Base-by-base conservation (phyloP, 2,329 filamentous ascomycete genomes). In the Cyanodermella asteris region DNA sequence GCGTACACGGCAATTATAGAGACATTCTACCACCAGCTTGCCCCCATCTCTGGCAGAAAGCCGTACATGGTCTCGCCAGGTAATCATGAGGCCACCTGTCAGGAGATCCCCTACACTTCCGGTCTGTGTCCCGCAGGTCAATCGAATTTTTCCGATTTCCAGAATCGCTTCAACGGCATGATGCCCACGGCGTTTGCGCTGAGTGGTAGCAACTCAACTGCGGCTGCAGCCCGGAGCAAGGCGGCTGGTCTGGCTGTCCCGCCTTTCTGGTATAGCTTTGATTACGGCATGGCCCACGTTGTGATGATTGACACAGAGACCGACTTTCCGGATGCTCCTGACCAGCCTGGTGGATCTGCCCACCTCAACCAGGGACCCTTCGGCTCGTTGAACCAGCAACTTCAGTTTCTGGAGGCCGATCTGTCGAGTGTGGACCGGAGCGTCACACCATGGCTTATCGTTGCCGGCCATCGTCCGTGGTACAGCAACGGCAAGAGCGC, bases 371-470 rank as follows among this genome's bases (percentile, higher is more conserved):
- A 23, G 5, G 32, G 30, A n/a, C 32, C 32, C 7, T 34, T 34
- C 13, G 18, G 23, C 13, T n/a, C 18, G 18, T n/a, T 19, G 5
- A 14, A n/a, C 3, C 24, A 32, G 2, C 30, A 32, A 15, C 13
- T 22, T n/a, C 19, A 30, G 16, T 34, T 22, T 24, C 25, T 34
- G 5, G 7, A 30, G 22, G 18, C 34, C 3, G 18, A 42, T 30
- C 35, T 42, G 13, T 34, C 31, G 6, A 25, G 19, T 13, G 29
- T 42, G 11, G 33, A 42, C 26, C 31, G 39, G n/a, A 32, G 18
- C 15, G 36, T 36, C 29, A 42, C 38, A 14, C 38, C 38, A n/a
- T 42, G 39, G 39, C 23, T 41, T 12, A 32, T 42, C 22, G 37
- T 20, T 12, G 38, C 36, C 29, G 28, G 27, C 7, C 38, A 41